phyloP scores from a whole-genome alignment of 805 yeast species.

The Zygosaccharomyces pseudorouxii region DNA sequence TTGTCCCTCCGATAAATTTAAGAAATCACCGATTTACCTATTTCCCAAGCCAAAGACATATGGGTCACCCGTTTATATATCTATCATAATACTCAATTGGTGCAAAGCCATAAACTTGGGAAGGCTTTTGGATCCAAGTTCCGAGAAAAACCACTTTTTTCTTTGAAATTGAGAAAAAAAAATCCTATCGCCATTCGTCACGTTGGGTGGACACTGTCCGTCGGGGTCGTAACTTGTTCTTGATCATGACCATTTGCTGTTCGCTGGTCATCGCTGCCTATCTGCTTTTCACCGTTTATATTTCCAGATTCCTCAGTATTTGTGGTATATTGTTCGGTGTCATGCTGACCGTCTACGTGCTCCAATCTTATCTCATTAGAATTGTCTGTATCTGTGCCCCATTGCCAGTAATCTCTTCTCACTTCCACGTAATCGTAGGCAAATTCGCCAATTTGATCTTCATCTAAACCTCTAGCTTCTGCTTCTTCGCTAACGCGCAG shows the following conservation, averaged over 20 bases:
- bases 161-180: not conserved
- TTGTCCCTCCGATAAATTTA: not conserved
- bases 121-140: not conserved
- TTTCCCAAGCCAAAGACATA: not conserved
- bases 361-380: conserved; percentile 2
- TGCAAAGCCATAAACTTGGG: not conserved
- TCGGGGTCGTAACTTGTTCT: not conserved
- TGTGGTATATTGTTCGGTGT: conserved; percentile 2
- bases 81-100: not conserved
- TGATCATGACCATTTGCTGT: not conserved
- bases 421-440: conserved; percentile 99
- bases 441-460: conserved; percentile 95
- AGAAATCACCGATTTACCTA: not conserved
- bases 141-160: not conserved
- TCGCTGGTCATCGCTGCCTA: not conserved
- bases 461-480: conserved; percentile 88
- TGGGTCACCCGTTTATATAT: not conserved
- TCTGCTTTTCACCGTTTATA: not conserved
- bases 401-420: conserved; percentile 74
- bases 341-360: conserved; percentile 1
- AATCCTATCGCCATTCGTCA: not conserved
- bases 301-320: conserved; percentile 2
- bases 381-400: conserved; percentile 35
- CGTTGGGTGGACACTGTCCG: not conserved
- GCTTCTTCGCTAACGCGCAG: conserved; percentile 79